Evolutionary conservation across 495 filamentous ascomycete genomes (phyloP), one percentile per base, ranked within the genome.

Genomic region (Hypomontagnella submonticulosa): DNA sequence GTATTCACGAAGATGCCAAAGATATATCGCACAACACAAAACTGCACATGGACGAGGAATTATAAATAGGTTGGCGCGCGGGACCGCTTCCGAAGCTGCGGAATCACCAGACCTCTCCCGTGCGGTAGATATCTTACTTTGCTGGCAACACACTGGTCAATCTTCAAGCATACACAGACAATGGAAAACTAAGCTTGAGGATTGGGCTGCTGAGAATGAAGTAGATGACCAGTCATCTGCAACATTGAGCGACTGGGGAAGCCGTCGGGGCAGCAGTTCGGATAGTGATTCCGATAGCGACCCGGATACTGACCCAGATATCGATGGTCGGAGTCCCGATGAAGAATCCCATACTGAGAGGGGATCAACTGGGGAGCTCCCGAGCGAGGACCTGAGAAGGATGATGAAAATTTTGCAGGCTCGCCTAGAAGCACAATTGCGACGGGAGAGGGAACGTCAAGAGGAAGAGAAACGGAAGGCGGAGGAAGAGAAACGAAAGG

Each of bases 71-170:
- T 23, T 58, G 16, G 53, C 61, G 3, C 2, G 27, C 13, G 30
- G 27, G 18, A 30, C n/a, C 4, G 16, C 49, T 33, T 50, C 33
- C n/a, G 30, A 60, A 38, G 55, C 49, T 1, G 42, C 41, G 13
- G 36, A 40, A 19, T 66, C 49, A 13, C 42, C 55, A 32, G 42
- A 43, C n/a, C 62, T 66, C 30, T 4, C 15, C 36, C 12, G 49
- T 13, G 56, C 43, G 0, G 34, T 9, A 11, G 36, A 50, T 37
- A 49, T 38, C 10, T 13, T 66, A 36, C 18, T 66, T 48, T 66
- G 62, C 20, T 60, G 36, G 41, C 42, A 43, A 4, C 62, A 66
- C 38, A 0, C 0, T 12, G 1, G 10, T 1, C 49, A 66, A 42
- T 4, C 27, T 18, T 36, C 36, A 15, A 15, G 15, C 1, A 36